These are phyloP conservation scores for Metarhizium guizhouense DNA, from an alignment of 2,329 filamentous ascomycete species.

Conservation along the genomic window DNA sequence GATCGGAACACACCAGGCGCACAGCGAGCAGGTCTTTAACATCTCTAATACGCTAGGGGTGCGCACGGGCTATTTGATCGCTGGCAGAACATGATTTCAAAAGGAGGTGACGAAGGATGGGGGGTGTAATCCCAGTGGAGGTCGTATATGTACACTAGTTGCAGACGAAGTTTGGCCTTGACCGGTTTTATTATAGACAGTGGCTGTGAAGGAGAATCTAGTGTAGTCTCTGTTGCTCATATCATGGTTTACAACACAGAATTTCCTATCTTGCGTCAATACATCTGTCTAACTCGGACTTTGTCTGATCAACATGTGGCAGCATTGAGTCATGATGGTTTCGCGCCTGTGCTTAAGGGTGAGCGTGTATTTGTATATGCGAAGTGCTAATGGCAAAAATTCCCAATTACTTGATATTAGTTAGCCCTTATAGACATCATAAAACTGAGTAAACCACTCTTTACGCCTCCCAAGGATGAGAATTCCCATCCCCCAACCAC, in stretches of 20 bases:
- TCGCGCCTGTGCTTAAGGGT: too few relatives aligned
- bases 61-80: slow-evolving; percentile 2
- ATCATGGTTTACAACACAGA: slow-evolving; percentile 11
- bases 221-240: slow-evolving; percentile 29
- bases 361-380: too few relatives aligned
- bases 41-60: slow-evolving; percentile 5
- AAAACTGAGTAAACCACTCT: neutral
- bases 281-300: neutral
- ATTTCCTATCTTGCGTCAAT: neutral
- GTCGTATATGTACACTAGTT: slow-evolving; percentile 43
- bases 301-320: neutral
- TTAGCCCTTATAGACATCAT: neutral
- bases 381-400: neutral
- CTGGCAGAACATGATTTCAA: slow-evolving; percentile 2
- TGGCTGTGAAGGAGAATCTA: slow-evolving; percentile 32
- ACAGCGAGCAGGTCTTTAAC: slow-evolving; percentile 14
- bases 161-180: slow-evolving; percentile 32
- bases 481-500: neutral
- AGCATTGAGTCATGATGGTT: neutral
- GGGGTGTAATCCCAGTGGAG: slow-evolving; percentile 5
- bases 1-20: slow-evolving; percentile 13
- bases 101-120: neutral
- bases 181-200: slow-evolving; percentile 39
- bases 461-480: neutral
- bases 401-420: neutral